phyloP scores from a whole-genome alignment of 176 grass and related monocot genomes.

The Pontederia paniculata region DNA sequence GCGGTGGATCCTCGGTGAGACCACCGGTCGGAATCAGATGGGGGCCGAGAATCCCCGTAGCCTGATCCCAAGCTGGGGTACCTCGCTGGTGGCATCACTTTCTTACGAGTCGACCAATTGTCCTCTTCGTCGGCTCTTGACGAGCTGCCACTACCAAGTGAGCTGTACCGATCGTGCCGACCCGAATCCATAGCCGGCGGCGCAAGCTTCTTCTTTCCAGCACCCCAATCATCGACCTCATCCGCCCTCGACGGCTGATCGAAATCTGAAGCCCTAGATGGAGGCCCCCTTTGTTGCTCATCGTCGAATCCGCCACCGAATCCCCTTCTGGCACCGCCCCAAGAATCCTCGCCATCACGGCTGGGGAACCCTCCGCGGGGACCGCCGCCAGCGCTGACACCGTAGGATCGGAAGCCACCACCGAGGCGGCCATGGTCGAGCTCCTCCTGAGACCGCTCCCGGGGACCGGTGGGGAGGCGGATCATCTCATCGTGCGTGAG shows the following conservation, averaged over 20 bases:
- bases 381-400: slow-evolving; percentile 8
- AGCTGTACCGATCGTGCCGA: slow-evolving; percentile 7
- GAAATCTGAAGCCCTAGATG: slow-evolving; percentile 8
- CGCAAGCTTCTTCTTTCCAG: slow-evolving; percentile 16
- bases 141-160: not conserved
- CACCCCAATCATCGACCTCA: slow-evolving; percentile 33
- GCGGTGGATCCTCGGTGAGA: not conserved
- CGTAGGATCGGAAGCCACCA: slow-evolving; percentile 5
- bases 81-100: not conserved
- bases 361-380: not conserved
- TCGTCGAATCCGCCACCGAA: not conserved
- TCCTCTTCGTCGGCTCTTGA: slow-evolving; percentile 23
- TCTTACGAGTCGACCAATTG: slow-evolving; percentile 26
- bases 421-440: slow-evolving; percentile 16
- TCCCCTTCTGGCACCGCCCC: not conserved
- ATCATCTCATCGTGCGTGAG: slow-evolving; percentile 31
- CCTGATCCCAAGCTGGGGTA: slow-evolving; percentile 8
- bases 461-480: slow-evolving; percentile 19
- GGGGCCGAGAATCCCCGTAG: not conserved
- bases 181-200: slow-evolving; percentile 7
- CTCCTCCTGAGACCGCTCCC: slow-evolving; percentile 30
- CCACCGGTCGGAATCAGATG: slow-evolving; percentile 9
- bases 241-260: slow-evolving; percentile 29
- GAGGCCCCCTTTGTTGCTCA: slow-evolving; percentile 13
- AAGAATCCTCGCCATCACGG: slow-evolving; percentile 4